Conservation (phyloP, 1,284 basidiomycete genomes). For the Sanghuangporus weigelae region DNA sequence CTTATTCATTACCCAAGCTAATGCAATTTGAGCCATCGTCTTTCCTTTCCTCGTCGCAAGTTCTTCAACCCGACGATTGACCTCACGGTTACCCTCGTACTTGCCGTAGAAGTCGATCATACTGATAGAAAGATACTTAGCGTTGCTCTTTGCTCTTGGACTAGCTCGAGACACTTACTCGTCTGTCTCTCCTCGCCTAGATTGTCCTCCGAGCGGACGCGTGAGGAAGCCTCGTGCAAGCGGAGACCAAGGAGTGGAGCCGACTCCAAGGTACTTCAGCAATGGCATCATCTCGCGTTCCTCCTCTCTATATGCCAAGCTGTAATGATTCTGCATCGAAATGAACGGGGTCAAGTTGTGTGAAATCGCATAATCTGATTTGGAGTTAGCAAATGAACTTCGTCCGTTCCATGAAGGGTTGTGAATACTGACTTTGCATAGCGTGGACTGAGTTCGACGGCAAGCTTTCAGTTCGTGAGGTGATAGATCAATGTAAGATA, state of each 20-base stretch:
- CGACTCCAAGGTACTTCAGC: conserved; percentile 32
- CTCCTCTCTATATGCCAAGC: conserved; percentile 56
- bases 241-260: conserved; percentile 46
- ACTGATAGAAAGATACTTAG: not conserved
- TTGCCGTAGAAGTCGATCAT: not conserved
- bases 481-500: not conserved
- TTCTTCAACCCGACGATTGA: conserved; percentile 35
- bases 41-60: conserved; percentile 45
- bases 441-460: conserved; percentile 26
- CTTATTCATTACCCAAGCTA: conserved; percentile 46
- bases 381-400: not conserved
- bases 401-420: conserved; percentile 5
- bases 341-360: conserved; percentile 61
- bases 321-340: conserved; percentile 68
- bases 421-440: conserved; percentile 30
- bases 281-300: conserved; percentile 66
- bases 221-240: conserved; percentile 43
- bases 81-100: conserved; percentile 8
- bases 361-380: conserved; percentile 38
- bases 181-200: conserved; percentile 23
- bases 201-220: conserved; percentile 34
- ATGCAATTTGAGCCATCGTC: conserved; percentile 52
- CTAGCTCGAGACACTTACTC: conserved; percentile 1
- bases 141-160: not conserved
- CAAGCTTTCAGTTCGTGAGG: not conserved